A percentile compares a stretch with the other conserved stretches of the same genome.
phyloP scores from a whole-genome alignment of 1,139 yeast species.

The Yamadazyma dendronema region DNA sequence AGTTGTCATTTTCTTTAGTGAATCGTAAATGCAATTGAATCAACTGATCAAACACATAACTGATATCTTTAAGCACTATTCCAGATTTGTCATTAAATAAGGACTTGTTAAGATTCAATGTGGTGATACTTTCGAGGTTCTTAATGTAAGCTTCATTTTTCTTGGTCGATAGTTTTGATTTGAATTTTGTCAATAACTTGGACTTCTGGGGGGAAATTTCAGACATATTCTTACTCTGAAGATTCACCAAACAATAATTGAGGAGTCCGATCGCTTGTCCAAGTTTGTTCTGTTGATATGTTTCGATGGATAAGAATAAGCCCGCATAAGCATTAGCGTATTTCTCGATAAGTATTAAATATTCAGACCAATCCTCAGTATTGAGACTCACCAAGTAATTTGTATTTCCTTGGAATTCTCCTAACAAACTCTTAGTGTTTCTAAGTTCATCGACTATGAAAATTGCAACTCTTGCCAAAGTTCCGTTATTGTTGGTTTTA shows the following conservation, averaged over 20 bases:
- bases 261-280: constrained; percentile 46
- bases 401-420: constrained; percentile 12
- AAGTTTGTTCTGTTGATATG: constrained; percentile 38
- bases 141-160: constrained; percentile 33
- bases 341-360: constrained; percentile 31
- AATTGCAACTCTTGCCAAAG: constrained; percentile 43
- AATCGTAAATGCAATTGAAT: constrained; percentile 37
- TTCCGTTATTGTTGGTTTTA: constrained; percentile 36
- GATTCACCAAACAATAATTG: constrained; percentile 35
- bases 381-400: constrained; percentile 14
- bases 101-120: constrained; percentile 35
- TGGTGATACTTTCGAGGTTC: constrained; percentile 36
- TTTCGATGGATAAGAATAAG: constrained; percentile 40
- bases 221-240: constrained; percentile 35
- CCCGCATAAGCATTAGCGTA: constrained; percentile 45
- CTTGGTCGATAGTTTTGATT: constrained; percentile 25
- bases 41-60: constrained; percentile 39
- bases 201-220: constrained; percentile 14
- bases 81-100: constrained; percentile 36
- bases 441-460: constrained; percentile 35
- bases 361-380: constrained; percentile 30
- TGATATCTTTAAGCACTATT: constrained; percentile 36
- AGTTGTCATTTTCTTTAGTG: constrained; percentile 43
- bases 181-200: constrained; percentile 21
- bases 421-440: constrained; percentile 18